Conservation (phyloP, 2,329 filamentous ascomycete genomes). For the Basipetospora sp. region DNA sequence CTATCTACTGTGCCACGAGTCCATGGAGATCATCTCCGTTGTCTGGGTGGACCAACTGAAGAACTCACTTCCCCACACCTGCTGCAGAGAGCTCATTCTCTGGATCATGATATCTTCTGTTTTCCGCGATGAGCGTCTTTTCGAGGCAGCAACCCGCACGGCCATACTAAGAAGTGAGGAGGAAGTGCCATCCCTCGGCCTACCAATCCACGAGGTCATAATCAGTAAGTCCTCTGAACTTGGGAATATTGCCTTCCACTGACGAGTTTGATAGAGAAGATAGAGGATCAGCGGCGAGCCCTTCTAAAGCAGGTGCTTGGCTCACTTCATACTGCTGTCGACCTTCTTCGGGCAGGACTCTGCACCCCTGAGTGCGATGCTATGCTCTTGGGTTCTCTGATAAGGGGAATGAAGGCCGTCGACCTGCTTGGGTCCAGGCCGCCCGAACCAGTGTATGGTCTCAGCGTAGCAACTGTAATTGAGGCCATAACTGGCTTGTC, state of each 20-base stretch:
- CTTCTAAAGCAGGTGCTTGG: neutral
- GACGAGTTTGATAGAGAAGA: neutral
- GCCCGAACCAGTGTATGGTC: neutral
- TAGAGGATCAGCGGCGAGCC: neutral
- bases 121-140: neutral
- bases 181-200: neutral
- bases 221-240: neutral
- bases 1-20: conserved; percentile 26
- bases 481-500: neutral
- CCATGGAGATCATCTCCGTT: conserved; percentile 25
- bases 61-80: conserved; percentile 1
- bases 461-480: neutral
- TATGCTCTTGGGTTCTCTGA: neutral
- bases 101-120: conserved; percentile 11
- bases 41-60: conserved; percentile 20
- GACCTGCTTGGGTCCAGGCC: neutral
- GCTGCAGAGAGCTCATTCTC: neutral
- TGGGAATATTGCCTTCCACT: neutral
- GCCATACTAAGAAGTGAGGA: neutral
- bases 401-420: neutral
- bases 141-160: neutral
- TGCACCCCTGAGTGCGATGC: neutral
- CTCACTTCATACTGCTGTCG: neutral
- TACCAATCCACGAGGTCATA: neutral
- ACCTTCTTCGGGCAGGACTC: neutral